phyloP scores from a whole-genome alignment of 371 early-diverging fungal species.

The Apophysomyces ossiformis region DNA sequence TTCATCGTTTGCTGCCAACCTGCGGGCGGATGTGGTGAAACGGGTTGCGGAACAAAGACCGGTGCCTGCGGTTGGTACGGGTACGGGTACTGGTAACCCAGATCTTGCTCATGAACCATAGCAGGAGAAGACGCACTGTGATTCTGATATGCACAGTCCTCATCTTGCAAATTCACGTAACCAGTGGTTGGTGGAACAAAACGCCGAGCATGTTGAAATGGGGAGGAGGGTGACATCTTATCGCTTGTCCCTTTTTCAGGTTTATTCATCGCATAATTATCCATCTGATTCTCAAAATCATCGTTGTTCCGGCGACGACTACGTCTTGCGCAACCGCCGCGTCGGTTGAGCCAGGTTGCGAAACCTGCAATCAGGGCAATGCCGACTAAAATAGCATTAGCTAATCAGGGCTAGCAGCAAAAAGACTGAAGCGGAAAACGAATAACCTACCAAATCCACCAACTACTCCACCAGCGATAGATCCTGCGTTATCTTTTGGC shows the following conservation, averaged over 20 bases:
- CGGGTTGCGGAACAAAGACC: neutral
- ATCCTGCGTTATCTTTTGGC: conserved; percentile 17
- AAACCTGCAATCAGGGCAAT: conserved; percentile 40
- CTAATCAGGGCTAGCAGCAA: neutral
- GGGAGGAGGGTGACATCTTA: conserved; percentile 19
- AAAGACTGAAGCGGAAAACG: neutral
- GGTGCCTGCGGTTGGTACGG: neutral
- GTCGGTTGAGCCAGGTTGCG: conserved; percentile 37
- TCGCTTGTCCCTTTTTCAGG: neutral
- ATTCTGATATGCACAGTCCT: conserved; percentile 31
- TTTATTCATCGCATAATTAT: conserved; percentile 24
- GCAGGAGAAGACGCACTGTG: conserved; percentile 12
- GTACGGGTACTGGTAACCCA: neutral
- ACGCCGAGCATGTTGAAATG: conserved; percentile 39
- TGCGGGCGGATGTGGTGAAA: neutral
- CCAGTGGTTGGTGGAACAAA: conserved; percentile 36
- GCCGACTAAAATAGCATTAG: conserved; percentile 23
- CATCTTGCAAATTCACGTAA: conserved; percentile 38
- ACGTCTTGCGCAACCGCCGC: conserved; percentile 38
- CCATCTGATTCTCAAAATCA: conserved; percentile 21
- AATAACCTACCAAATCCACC: conserved; percentile 40
- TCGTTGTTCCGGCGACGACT: conserved; percentile 23
- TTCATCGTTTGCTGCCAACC: conserved; percentile 25
- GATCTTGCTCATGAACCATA: conserved; percentile 1
- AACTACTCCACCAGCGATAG: conserved; percentile 47